These are phyloP conservation scores for Rubroshorea leprosula DNA, from an alignment of 345 rosid genomes.

Conservation along the genomic window DNA sequence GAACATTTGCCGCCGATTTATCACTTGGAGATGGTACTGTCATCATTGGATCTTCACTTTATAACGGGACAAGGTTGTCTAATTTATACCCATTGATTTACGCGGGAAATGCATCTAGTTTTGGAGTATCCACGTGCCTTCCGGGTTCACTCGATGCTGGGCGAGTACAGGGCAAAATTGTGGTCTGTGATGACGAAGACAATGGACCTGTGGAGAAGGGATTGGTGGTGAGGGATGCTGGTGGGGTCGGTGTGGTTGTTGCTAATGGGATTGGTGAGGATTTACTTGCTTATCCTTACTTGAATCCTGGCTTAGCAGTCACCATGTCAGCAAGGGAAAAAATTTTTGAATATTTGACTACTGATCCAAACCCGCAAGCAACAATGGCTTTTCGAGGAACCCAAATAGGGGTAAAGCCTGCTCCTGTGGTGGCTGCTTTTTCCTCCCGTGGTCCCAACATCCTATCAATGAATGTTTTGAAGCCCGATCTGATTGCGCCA, in stretches of 20 bases:
- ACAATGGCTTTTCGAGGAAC: constrained; percentile 26
- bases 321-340: constrained; percentile 19
- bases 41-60: constrained; percentile 23
- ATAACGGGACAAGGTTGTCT: neutral
- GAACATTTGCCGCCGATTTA: constrained; percentile 21
- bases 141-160: neutral
- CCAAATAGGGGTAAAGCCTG: constrained; percentile 20
- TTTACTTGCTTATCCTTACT: constrained; percentile 25
- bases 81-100: constrained; percentile 8
- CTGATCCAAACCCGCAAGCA: constrained; percentile 18
- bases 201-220: neutral
- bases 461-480: constrained; percentile 21
- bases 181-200: constrained; percentile 10
- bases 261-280: constrained; percentile 16
- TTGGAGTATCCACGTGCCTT: neutral
- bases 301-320: constrained; percentile 26
- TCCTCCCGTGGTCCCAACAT: constrained; percentile 40
- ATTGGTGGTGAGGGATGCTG: constrained; percentile 1
- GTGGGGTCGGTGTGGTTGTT: constrained; percentile 20
- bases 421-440: constrained; percentile 34
- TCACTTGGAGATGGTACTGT: constrained; percentile 6
- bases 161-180: constrained; percentile 20
- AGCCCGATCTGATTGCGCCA: constrained; percentile 38
- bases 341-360: constrained; percentile 11
- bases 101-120: neutral